phyloP scores from a whole-genome alignment of 1,284 basidiomycete species.

The Sphagnurus paluster region DNA sequence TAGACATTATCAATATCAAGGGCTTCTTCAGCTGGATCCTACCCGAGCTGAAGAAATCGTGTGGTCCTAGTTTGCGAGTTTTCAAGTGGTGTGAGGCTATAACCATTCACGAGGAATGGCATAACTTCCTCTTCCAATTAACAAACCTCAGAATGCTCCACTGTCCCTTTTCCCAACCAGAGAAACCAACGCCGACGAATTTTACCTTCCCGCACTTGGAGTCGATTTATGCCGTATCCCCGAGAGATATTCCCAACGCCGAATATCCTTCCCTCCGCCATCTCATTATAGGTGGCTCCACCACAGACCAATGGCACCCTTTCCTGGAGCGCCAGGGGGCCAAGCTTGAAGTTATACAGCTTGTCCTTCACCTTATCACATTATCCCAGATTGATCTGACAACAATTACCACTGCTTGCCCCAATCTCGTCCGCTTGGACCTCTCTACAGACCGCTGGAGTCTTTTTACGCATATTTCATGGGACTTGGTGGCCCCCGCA shows the following conservation, averaged over 20 bases:
- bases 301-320: constrained; percentile 1
- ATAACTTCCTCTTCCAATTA: constrained; percentile 12
- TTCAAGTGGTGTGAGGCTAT: constrained; percentile 14
- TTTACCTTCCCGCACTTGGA: constrained; percentile 7
- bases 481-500: constrained; percentile 4
- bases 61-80: constrained; percentile 14
- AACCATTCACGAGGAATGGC: constrained; percentile 5
- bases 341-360: constrained; percentile 15
- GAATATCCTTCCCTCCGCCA: constrained; percentile 18
- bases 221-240: constrained; percentile 1
- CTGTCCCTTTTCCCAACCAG: constrained; percentile 5
- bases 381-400: not conserved
- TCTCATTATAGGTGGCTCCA: constrained; percentile 8
- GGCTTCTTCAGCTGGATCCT: constrained; percentile 3
- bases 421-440: constrained; percentile 18
- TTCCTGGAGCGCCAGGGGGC: constrained; percentile 17
- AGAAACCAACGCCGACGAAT: not conserved
- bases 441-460: constrained; percentile 3
- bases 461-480: not conserved
- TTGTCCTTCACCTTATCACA: not conserved
- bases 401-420: constrained; percentile 8
- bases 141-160: constrained; percentile 12
- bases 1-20: constrained; percentile 20
- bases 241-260: not conserved
- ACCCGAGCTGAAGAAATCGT: constrained; percentile 8